Conservation (phyloP, 305 asterid genomes). For the Coffea humblotiana region DNA sequence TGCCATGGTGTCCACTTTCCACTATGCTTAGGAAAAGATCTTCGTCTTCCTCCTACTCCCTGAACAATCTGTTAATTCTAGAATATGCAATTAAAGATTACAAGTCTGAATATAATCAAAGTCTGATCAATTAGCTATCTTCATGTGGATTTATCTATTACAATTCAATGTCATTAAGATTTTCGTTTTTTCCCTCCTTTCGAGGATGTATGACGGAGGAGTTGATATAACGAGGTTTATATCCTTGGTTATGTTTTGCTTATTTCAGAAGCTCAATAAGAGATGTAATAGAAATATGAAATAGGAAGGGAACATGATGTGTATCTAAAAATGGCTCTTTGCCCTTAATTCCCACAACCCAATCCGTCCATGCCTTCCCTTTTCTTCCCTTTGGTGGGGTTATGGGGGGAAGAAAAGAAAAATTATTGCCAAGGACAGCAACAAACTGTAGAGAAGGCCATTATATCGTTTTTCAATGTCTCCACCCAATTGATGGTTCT, state of each 20-base stretch:
- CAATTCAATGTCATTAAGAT: not conserved
- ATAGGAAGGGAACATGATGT: not conserved
- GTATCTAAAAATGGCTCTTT: too few relatives aligned
- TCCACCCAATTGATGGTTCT: not conserved
- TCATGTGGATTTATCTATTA: not conserved
- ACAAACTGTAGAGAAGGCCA: not conserved
- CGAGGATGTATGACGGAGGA: not conserved
- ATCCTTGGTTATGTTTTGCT: not conserved
- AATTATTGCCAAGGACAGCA: not conserved
- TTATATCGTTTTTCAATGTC: not conserved
- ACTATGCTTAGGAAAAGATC: not conserved
- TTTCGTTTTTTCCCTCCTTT: too few relatives aligned
- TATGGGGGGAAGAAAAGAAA: too few relatives aligned
- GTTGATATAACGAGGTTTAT: not conserved
- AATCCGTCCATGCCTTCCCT: too few relatives aligned
- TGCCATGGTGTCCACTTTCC: not conserved
- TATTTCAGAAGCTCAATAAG: not conserved
- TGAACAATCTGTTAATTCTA: not conserved
- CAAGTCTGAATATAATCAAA: not conserved
- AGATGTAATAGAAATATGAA: not conserved
- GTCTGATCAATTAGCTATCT: not conserved
- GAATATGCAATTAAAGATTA: not conserved
- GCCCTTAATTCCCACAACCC: too few relatives aligned
- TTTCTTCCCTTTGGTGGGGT: too few relatives aligned
- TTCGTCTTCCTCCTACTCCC: not conserved